These are phyloP conservation scores for Mycogone perniciosa DNA, from an alignment of 2,329 filamentous ascomycete genomes.

Conservation along the genomic window DNA sequence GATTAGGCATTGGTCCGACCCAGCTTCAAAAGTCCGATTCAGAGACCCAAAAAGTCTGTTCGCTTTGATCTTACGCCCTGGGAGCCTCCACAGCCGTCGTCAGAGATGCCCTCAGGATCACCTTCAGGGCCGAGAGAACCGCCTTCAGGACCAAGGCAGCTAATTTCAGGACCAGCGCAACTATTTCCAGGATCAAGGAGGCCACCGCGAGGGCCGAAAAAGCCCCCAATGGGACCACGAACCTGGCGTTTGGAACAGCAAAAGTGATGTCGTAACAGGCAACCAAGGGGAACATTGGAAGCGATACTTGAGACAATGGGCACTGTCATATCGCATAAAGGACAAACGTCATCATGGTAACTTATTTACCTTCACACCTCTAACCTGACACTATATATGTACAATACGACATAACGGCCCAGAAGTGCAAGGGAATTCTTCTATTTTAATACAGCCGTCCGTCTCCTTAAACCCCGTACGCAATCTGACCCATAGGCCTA, in stretches of 20 bases:
- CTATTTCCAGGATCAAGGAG: too few species aligned
- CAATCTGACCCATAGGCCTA: slow-evolving; percentile 54
- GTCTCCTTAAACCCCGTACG: slow-evolving; percentile 46
- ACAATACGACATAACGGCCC: slow-evolving; percentile 29
- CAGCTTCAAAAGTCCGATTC: neutral
- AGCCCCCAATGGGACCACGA: too few species aligned
- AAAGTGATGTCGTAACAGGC: neutral
- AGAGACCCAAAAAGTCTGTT: neutral
- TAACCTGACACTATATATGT: slow-evolving; percentile 33
- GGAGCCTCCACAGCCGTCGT: neutral
- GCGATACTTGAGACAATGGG: neutral
- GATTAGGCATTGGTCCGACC: slow-evolving; percentile 6
- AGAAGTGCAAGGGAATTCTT: slow-evolving; percentile 27
- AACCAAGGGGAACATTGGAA: neutral
- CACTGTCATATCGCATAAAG: neutral
- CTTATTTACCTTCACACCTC: slow-evolving; percentile 19
- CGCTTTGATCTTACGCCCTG: slow-evolving; percentile 1
- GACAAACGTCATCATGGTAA: slow-evolving; percentile 9
- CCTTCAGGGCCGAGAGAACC: neutral
- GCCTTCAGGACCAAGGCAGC: too few species aligned
- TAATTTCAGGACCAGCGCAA: too few species aligned
- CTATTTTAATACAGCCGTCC: slow-evolving; percentile 30
- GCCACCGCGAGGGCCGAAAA: too few species aligned
- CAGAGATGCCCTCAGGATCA: neutral
- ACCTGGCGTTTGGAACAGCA: too few species aligned